Base-by-base conservation (phyloP, 257 asterid genomes). In the Solanum bulbocastanum region DNA sequence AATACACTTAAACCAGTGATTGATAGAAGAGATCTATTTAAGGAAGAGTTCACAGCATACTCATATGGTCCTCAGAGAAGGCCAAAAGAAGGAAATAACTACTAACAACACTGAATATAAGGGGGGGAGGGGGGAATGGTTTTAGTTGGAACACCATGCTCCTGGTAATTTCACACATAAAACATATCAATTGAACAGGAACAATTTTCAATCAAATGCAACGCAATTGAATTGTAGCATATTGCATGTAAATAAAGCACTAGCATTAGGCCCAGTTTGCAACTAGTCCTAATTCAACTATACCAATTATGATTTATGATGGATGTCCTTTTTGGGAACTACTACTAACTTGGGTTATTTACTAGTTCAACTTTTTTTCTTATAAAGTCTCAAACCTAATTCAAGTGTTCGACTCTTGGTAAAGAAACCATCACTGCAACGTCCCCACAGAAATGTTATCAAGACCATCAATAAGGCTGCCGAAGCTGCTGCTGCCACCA, bases 351-450 rank as follows among this genome's bases (percentile, higher is more conserved):
- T 22, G 68, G 35, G 85, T 60, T 86, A 88, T 88, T 85, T 90
- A 49, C 84, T 30, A 87, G 85, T 87, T 87, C 86, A 74, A 91
- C 84, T 91, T 90, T 69, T 88, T 89, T 92, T 89, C 81, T 91
- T 90, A 60, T 88, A 92, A 88, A 93, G 91, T 92, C 84, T 91
- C 98, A 90, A 93, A 96, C 99, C 99, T 93, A 95, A 93, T 93
- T 91, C 96, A 90, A 90, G 93, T 89, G 93, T 93, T 92, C 66
- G 94, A 92, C 91, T 93, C 96, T 96, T 93, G 92, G 95, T 87
- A 91, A 95, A 88, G 91, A 90, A 91, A 93, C 88, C 90, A 90
- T 88, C 92, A 90, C 89, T 94, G 96, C 87, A 85, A 92, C 92
- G 83, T 89, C 91, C 94, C 92, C 90, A 92, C 95, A 93, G 90